Conservation (phyloP, 208 protist species). For the Vickermania ingenoplastis region DNA sequence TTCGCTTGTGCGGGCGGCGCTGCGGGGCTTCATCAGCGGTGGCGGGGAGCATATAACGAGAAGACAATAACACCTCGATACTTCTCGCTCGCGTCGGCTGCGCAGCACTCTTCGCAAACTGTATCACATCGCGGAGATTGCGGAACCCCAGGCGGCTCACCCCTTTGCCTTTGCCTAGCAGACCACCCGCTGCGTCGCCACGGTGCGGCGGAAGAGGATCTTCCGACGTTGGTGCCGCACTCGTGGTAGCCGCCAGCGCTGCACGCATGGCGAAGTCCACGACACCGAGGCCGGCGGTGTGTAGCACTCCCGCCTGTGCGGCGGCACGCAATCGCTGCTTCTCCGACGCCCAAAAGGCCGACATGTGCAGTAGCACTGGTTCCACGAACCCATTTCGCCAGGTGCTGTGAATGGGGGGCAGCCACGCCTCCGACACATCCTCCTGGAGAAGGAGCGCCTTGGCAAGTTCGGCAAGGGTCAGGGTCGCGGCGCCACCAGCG, state of each 20-base stretch:
- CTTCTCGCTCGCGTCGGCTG: neutral
- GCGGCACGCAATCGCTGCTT: neutral
- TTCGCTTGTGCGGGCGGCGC: neutral
- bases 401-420: slow-evolving; percentile 30
- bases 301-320: neutral
- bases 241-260: neutral
- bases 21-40: no score
- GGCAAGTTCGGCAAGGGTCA: slow-evolving; percentile 39
- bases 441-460: slow-evolving; percentile 43
- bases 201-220: neutral
- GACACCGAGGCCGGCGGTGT: neutral
- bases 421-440: slow-evolving; percentile 78
- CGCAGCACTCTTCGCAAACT: slow-evolving; percentile 9
- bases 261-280: neutral
- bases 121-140: slow-evolving; percentile 36
- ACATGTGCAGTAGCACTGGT: slow-evolving; percentile 34
- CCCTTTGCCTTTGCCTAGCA: slow-evolving; percentile 1
- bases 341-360: slow-evolving; percentile 17
- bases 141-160: slow-evolving; percentile 44
- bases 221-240: neutral
- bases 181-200: neutral
- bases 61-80: neutral
- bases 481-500: slow-evolving; percentile 38
- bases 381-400: slow-evolving; percentile 21
- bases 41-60: no score